A percentile compares a stretch with the other conserved stretches of the same genome.
Evolutionary conservation across 345 rosid genomes (phyloP).

Genomic region (Mangifera indica): DNA sequence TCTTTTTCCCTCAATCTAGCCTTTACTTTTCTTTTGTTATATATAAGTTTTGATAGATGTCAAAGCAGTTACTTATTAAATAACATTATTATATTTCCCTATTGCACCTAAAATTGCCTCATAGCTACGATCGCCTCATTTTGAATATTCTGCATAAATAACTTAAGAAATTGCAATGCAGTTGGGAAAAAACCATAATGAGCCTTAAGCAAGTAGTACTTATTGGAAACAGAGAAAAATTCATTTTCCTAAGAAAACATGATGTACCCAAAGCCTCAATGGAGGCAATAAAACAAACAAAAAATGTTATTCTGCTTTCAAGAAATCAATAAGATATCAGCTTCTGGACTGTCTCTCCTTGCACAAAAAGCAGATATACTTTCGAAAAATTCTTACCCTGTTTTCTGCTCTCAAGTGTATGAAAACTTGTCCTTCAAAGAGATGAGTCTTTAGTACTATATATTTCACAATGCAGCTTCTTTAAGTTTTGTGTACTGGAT

Average conservation of each 20-base stretch:
- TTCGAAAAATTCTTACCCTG: background rate
- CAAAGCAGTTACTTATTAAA: background rate
- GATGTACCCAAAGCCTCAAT: background rate
- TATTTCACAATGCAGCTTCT: background rate
- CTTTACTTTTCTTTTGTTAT: background rate
- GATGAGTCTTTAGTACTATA: background rate
- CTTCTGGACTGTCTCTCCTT: background rate
- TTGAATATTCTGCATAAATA: slow-evolving; percentile 2
- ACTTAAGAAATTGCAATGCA: background rate
- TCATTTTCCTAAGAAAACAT: background rate
- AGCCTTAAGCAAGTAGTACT: background rate
- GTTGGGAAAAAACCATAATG: background rate
- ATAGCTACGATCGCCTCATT: background rate
- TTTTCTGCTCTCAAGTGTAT: background rate
- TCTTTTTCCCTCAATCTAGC: background rate
- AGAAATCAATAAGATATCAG: background rate
- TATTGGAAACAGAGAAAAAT: background rate
- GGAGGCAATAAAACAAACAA: background rate
- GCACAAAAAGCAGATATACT: background rate
- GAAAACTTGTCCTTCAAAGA: background rate
- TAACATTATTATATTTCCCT: background rate
- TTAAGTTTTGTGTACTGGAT: background rate
- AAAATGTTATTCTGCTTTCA: background rate
- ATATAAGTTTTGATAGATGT: background rate
- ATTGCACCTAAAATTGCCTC: background rate